These are phyloP conservation scores for Zoysia matrella DNA, from an alignment of 202 grass and related monocot species.

Conservation along the genomic window DNA sequence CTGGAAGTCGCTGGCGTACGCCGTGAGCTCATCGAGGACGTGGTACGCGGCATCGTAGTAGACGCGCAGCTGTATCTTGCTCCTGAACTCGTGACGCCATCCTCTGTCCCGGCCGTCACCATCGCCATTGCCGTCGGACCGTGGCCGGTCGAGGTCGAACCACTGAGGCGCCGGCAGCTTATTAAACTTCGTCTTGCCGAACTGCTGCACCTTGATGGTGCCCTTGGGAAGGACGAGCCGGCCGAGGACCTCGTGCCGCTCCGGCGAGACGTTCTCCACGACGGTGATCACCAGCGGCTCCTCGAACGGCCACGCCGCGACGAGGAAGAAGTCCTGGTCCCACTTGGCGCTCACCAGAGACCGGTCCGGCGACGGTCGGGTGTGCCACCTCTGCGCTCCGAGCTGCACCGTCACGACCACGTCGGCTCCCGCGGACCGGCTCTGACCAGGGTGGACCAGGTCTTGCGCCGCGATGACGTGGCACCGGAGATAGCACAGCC, in stretches of 20 bases:
- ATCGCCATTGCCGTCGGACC: background rate
- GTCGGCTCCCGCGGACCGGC: background rate
- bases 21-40: conserved; percentile 39
- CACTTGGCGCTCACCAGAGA: conserved; percentile 7
- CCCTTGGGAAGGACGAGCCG: conserved; percentile 10
- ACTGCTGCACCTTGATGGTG: conserved; percentile 12
- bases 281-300: conserved; percentile 35
- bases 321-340: conserved; percentile 49
- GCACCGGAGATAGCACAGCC: conserved; percentile 54
- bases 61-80: conserved; percentile 40
- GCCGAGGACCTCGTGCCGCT: conserved; percentile 28
- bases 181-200: conserved; percentile 29
- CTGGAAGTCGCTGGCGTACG: conserved; percentile 53
- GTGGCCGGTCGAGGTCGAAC: conserved; percentile 32
- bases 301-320: conserved; percentile 48
- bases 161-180: background rate
- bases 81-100: background rate
- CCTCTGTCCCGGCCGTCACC: background rate
- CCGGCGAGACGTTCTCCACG: conserved; percentile 1
- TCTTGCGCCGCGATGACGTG: conserved; percentile 46
- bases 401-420: conserved; percentile 21
- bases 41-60: conserved; percentile 47
- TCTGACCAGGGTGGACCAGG: background rate
- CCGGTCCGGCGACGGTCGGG: background rate
- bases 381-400: conserved; percentile 5